Conservation (phyloP, 768 basidiomycete genomes). For the Suillus plorans region DNA sequence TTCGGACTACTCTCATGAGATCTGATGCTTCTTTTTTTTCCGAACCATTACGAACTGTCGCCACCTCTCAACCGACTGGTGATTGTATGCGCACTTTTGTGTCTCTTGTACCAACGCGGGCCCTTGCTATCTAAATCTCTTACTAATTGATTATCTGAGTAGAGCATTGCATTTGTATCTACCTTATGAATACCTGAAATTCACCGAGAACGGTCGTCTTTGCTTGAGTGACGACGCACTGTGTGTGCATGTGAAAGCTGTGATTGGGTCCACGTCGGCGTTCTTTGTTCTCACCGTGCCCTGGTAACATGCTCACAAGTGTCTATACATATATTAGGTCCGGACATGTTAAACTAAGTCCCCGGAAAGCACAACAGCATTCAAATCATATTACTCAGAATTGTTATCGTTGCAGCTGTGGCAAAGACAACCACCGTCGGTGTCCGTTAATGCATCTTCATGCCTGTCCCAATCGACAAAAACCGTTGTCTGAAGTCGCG, state of each 20-base stretch:
- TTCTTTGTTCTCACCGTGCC: neutral
- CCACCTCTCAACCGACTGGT: neutral
- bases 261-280: neutral
- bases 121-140: constrained; percentile 29
- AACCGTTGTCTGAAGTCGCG: constrained; percentile 8
- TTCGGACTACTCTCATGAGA: constrained; percentile 1
- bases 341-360: neutral
- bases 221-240: neutral
- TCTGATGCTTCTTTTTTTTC: neutral
- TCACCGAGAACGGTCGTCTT: neutral
- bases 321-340: neutral
- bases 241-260: neutral
- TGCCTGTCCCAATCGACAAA: constrained; percentile 20
- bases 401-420: neutral
- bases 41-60: constrained; percentile 4
- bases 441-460: neutral
- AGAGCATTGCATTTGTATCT: constrained; percentile 24
- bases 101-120: constrained; percentile 25
- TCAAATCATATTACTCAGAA: neutral
- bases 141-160: constrained; percentile 31
- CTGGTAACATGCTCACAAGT: neutral
- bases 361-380: neutral
- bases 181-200: constrained; percentile 28
- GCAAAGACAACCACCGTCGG: neutral
- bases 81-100: constrained; percentile 28